Evolutionary conservation across 2,329 filamentous ascomycete species (phyloP).

Genomic region (Neobulgaria alba): DNA sequence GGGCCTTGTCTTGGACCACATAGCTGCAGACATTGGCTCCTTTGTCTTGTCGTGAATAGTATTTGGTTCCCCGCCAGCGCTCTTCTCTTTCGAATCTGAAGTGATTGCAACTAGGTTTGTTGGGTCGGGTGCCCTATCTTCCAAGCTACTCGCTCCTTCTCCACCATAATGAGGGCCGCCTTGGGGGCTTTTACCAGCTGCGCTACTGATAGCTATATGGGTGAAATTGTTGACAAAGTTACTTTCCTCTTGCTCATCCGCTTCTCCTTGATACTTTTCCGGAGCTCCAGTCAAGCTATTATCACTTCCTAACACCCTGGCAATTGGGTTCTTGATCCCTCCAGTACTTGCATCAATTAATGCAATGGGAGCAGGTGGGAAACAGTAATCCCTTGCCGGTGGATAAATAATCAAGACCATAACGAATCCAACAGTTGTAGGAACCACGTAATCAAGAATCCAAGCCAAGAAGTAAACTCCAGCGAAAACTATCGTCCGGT

Average conservation of each 20-base stretch:
- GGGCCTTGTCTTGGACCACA: slow-evolving; percentile 69
- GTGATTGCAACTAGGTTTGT: slow-evolving; percentile 45
- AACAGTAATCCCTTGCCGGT: slow-evolving; percentile 51
- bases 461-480: slow-evolving; percentile 55
- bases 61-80: slow-evolving; percentile 40
- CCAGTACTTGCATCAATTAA: slow-evolving; percentile 63
- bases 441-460: slow-evolving; percentile 62
- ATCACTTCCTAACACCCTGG: slow-evolving; percentile 66
- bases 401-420: slow-evolving; percentile 61
- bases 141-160: slow-evolving; percentile 28
- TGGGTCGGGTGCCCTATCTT: slow-evolving; percentile 51
- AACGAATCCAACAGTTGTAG: slow-evolving; percentile 47
- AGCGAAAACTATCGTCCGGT: slow-evolving; percentile 57
- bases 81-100: slow-evolving; percentile 42
- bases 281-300: slow-evolving; percentile 75
- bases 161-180: slow-evolving; percentile 38
- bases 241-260: slow-evolving; percentile 72
- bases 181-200: slow-evolving; percentile 68
- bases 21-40: slow-evolving; percentile 64
- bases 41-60: slow-evolving; percentile 65
- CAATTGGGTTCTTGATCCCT: slow-evolving; percentile 66
- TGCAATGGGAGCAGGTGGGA: slow-evolving; percentile 69
- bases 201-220: slow-evolving; percentile 63
- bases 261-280: slow-evolving; percentile 75
- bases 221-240: slow-evolving; percentile 71